Evolutionary conservation across 202 grass and related monocot species (phyloP).

Genomic region (Setaria viridis): DNA sequence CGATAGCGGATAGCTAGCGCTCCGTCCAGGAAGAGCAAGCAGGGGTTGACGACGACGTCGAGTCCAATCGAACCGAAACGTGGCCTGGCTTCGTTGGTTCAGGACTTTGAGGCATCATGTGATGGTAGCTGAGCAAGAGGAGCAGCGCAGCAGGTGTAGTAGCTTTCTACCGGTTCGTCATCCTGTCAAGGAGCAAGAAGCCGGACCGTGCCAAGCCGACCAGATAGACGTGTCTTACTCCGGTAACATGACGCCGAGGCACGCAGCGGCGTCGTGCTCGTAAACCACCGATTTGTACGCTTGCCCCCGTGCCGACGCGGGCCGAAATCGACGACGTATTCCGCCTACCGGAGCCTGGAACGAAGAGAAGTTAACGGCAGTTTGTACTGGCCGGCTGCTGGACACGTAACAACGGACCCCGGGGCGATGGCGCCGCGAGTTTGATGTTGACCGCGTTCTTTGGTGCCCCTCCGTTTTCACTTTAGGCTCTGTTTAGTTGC

Average conservation of each 20-base stretch:
- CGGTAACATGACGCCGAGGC: not conserved
- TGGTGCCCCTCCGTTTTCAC: no score
- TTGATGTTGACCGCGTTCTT: no score
- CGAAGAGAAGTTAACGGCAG: not conserved
- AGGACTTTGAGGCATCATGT: not conserved
- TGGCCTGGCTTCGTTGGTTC: not conserved
- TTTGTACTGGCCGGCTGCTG: no score
- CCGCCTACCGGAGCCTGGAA: not conserved
- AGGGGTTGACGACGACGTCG: no score
- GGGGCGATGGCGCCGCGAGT: no score
- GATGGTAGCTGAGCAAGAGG: not conserved
- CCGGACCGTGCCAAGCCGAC: not conserved
- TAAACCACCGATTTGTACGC: slow-evolving; percentile 29
- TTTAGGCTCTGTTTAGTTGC: no score
- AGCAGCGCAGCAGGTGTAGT: not conserved
- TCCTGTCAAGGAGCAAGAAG: not conserved
- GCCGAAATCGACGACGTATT: not conserved
- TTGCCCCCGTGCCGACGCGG: not conserved
- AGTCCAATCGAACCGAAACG: not conserved
- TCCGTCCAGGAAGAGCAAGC: not conserved
- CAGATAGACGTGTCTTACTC: not conserved
- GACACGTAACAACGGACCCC: no score
- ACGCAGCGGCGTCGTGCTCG: not conserved
- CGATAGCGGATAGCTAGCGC: no score
- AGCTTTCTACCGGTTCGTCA: not conserved